Evolutionary conservation across 495 filamentous ascomycete genomes (phyloP), one percentile per base, ranked within the genome.

Genomic region (Terfezia claveryi): DNA sequence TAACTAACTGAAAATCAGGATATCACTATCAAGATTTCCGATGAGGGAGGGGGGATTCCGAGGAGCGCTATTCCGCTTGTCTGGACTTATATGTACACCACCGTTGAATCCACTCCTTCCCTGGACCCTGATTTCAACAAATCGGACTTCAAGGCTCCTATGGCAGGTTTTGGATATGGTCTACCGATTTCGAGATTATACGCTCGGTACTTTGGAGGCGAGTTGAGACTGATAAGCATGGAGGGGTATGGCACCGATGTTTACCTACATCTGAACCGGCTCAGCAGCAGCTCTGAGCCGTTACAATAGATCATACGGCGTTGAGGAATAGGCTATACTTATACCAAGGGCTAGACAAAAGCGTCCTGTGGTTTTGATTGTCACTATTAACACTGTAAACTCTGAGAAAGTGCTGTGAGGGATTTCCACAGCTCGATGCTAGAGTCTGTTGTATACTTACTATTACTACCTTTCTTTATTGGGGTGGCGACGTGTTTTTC

Each of bases 21-120:
- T 60, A 98, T 98, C 61, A 96, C 91, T 2, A 94, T 98, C 71
- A 98, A 98, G 69, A 76, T 98, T 54, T 86, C 81, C 10, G 91
- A 98, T 66, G 91, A 98, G 68, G 91, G 91, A 49, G 91, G 91
- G 58, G 91, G 91, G 49, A 95, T 98, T 27, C 86, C 88, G 0
- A 76, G 91, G 54, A 86, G 81, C 58, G 74, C 84, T 36, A 95
- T 98, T 55, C 92, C 92, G 10, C 74, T 98, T 8, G 91, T 96
- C 14, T 98, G 91, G 91, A 98, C 91, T 27, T 98, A 98, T 65
- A 98, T 96, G 91, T 98, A 96, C 64, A 98, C 91, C 17, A 98
- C 91, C 10, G 89, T 98, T 46, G 91, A 95, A 68, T 80, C 87
- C 56, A 95, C 91, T 4, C 91, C 91, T 6, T 92, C 78, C 62